phyloP scores from a whole-genome alignment of 2,329 filamentous ascomycete genomes.

The Atkinsonella hypoxylon region DNA sequence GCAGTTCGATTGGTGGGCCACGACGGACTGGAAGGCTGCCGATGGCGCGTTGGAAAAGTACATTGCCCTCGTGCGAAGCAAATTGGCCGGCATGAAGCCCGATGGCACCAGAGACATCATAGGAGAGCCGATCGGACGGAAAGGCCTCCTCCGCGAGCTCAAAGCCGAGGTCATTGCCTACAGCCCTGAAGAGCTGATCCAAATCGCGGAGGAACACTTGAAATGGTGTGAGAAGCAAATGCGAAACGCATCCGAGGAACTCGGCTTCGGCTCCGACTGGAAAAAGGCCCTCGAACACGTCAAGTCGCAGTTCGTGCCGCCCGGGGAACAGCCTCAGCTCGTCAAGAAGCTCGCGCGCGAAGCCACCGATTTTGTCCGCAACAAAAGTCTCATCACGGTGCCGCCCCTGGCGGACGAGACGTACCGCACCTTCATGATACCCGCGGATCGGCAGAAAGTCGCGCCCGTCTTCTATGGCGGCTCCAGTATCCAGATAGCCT shows the following conservation, averaged over 20 bases:
- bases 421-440: slow-evolving; percentile 46
- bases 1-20: slow-evolving; percentile 44
- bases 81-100: slow-evolving; percentile 31
- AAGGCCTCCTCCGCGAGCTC: slow-evolving; percentile 38
- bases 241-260: slow-evolving; percentile 33
- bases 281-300: slow-evolving; percentile 41
- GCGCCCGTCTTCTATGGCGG: slow-evolving; percentile 50
- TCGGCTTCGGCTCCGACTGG: slow-evolving; percentile 39
- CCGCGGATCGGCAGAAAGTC: slow-evolving; percentile 36
- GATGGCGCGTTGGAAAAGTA: slow-evolving; percentile 24
- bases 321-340: slow-evolving; percentile 39
- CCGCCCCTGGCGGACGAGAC: slow-evolving; percentile 39
- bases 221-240: slow-evolving; percentile 45
- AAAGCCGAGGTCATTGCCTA: slow-evolving; percentile 47
- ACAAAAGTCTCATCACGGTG: slow-evolving; percentile 42
- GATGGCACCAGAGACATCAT: slow-evolving; percentile 38
- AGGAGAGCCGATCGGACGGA: slow-evolving; percentile 42
- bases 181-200: slow-evolving; percentile 41
- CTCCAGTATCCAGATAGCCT: slow-evolving; percentile 40
- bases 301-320: slow-evolving; percentile 40
- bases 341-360: slow-evolving; percentile 39
- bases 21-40: slow-evolving; percentile 29
- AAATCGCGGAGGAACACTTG: slow-evolving; percentile 38
- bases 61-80: slow-evolving; percentile 24
- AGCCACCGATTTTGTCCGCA: slow-evolving; percentile 39